Percentiles rank a stretch among this genome's conserved stretches.
Conservation (phyloP, 2,329 filamentous ascomycete species). For the Colletotrichum karsti region DNA sequence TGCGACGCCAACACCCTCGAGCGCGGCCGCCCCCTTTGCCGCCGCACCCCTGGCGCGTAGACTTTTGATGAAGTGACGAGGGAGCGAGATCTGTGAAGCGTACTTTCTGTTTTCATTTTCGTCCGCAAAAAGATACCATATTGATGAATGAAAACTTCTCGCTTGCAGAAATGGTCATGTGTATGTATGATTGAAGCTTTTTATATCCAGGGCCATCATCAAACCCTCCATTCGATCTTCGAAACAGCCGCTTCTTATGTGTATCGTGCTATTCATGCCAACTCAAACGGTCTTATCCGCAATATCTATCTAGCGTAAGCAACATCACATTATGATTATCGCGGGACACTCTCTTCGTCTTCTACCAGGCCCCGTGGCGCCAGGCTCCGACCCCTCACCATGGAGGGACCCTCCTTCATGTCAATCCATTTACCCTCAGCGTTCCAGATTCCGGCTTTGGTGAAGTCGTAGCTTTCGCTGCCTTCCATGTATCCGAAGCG, state of each 20-base stretch:
- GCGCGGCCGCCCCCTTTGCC: constrained; percentile 39
- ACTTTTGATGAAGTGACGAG: not conserved
- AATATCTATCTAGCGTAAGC: not conserved
- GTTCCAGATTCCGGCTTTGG: constrained; percentile 77
- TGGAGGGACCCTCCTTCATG: constrained; percentile 71
- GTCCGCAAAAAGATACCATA: constrained; percentile 9
- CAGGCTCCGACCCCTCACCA: constrained; percentile 38
- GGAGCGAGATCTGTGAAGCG: not conserved
- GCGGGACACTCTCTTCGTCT: constrained; percentile 32
- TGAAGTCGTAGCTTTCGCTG: constrained; percentile 73
- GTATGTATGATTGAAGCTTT: not conserved
- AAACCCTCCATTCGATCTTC: not conserved
- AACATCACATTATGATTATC: constrained; percentile 20
- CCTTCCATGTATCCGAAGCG: constrained; percentile 79
- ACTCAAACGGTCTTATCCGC: not conserved
- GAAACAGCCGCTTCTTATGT: not conserved
- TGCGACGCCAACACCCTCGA: constrained; percentile 37
- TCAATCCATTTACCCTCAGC: constrained; percentile 69
- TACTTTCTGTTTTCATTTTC: not conserved
- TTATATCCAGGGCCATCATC: not conserved
- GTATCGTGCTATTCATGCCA: not conserved
- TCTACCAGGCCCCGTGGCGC: constrained; percentile 32
- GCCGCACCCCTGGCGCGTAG: constrained; percentile 27
- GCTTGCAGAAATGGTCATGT: not conserved
- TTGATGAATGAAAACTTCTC: constrained; percentile 8